These are phyloP conservation scores for Floccularia luteovirens DNA, from an alignment of 768 basidiomycete species.

Conservation along the genomic window DNA sequence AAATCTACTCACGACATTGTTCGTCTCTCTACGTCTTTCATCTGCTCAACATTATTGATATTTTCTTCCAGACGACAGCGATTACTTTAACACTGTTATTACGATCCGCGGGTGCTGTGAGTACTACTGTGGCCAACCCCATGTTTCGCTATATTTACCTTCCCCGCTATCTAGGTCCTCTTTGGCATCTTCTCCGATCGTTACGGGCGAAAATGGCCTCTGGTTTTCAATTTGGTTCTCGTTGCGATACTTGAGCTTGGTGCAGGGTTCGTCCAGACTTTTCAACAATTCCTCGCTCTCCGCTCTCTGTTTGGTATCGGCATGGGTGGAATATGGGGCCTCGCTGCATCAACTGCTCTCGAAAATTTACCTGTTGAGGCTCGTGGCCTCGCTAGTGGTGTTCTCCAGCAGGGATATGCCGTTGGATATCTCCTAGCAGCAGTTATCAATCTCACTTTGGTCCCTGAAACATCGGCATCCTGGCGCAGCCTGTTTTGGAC, in stretches of 20 bases:
- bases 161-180: conserved; percentile 34
- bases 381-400: conserved; percentile 78
- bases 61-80: conserved; percentile 50
- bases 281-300: conserved; percentile 70
- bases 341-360: conserved; percentile 73
- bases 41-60: neutral
- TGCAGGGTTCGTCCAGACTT: conserved; percentile 75
- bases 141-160: neutral
- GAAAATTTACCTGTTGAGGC: conserved; percentile 85
- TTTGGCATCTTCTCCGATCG: conserved; percentile 87
- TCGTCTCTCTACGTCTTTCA: conserved; percentile 6
- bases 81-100: conserved; percentile 94
- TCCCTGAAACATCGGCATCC: conserved; percentile 27
- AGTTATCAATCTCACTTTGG: conserved; percentile 69
- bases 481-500: conserved; percentile 87
- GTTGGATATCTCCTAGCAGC: conserved; percentile 80
- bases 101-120: conserved; percentile 67
- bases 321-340: conserved; percentile 89
- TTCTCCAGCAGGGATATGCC: conserved; percentile 88
- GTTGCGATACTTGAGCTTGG: conserved; percentile 71
- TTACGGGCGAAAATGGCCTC: conserved; percentile 91
- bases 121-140: conserved; percentile 10
- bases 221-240: conserved; percentile 68
- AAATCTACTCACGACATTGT: conserved; percentile 33
- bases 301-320: conserved; percentile 81